Percentiles rank a stretch among this genome's conserved stretches.
Evolutionary conservation across 441 rosid genomes (phyloP).

Genomic region (Populus hybrid): DNA sequence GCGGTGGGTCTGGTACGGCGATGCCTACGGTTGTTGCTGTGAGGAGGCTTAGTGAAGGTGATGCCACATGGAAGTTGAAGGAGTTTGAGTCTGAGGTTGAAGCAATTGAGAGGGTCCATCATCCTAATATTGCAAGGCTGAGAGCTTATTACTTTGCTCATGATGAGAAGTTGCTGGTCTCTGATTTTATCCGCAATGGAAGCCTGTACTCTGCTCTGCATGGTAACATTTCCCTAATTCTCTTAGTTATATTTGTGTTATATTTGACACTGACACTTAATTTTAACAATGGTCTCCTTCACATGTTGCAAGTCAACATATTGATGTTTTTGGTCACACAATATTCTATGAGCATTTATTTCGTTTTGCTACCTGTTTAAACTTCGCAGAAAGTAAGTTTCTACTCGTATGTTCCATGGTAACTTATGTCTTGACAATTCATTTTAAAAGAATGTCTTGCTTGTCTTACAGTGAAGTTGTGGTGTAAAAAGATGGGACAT

Average conservation of each 20-base stretch:
- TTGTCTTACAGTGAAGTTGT: not conserved
- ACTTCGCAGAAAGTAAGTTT: not conserved
- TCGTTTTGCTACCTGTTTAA: not conserved
- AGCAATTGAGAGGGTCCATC: slow-evolving; percentile 57
- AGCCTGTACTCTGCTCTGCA: slow-evolving; percentile 68
- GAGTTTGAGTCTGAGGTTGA: slow-evolving; percentile 81
- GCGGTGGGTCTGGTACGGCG: slow-evolving; percentile 45
- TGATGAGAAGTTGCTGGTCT: slow-evolving; percentile 75
- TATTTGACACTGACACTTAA: no score
- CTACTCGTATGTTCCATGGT: not conserved
- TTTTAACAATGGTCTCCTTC: not conserved
- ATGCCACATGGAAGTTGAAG: slow-evolving; percentile 58
- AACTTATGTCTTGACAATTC: no score
- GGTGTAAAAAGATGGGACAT: not conserved
- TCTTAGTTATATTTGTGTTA: not conserved
- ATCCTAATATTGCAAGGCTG: slow-evolving; percentile 68
- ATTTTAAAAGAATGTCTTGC: no score
- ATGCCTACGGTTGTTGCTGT: slow-evolving; percentile 67
- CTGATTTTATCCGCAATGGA: slow-evolving; percentile 75
- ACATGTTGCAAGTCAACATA: not conserved
- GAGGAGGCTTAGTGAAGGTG: slow-evolving; percentile 76
- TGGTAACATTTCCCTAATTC: slow-evolving; percentile 39
- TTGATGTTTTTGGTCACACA: not conserved
- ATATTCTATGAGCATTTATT: not conserved
- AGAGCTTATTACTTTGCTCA: slow-evolving; percentile 73